These are phyloP conservation scores for Vitis rupestris DNA, from an alignment of 164 flowering plant genomes.

Conservation along the genomic window DNA sequence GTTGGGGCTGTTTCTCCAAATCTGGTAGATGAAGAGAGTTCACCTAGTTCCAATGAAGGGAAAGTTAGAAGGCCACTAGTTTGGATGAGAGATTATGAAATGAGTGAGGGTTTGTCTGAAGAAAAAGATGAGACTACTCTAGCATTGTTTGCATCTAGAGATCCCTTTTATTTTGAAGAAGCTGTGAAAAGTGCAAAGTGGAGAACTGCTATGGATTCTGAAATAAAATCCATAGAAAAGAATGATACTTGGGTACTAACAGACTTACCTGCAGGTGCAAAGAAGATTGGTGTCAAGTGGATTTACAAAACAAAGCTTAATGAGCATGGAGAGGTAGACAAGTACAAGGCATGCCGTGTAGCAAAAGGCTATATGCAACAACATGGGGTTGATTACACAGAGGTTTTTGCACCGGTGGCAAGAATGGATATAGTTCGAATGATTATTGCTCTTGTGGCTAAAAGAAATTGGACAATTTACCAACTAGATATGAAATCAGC, in stretches of 20 bases:
- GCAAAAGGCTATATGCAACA: no score
- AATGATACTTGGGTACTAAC: neutral
- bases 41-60: no score
- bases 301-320: neutral
- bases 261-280: neutral
- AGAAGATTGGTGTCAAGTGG: neutral
- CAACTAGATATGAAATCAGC: neutral
- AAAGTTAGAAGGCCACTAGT: no score
- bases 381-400: no score
- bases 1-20: neutral
- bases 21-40: no score
- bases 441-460: no score
- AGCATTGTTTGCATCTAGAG: neutral
- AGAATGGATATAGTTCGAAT: no score
- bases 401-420: no score
- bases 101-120: no score
- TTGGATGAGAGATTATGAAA: no score
- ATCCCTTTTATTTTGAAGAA: neutral
- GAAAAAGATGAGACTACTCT: no score
- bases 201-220: neutral
- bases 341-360: no score
- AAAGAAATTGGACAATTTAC: neutral
- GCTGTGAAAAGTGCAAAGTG: neutral
- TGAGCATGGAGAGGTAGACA: neutral
- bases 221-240: neutral